Conservation (phyloP, 164 flowering plant genomes). For the Tinospora cordifolia region DNA sequence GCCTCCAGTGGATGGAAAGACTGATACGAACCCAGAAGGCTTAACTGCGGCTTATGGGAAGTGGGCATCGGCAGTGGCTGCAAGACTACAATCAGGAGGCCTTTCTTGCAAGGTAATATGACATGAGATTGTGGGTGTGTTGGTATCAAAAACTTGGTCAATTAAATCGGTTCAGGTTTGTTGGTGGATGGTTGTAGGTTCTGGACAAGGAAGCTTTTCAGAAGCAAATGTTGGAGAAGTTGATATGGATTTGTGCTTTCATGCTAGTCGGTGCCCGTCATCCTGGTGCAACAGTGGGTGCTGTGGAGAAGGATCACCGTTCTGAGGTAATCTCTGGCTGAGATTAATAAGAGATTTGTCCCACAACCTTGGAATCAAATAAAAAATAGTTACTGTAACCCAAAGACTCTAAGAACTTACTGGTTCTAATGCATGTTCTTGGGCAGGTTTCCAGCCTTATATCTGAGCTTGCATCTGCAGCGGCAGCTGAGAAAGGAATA, state of each 20-base stretch:
- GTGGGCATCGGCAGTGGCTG: slow-evolving; percentile 87
- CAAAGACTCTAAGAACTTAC: too few species aligned
- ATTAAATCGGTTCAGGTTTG: neutral
- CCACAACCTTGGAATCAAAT: too few species aligned
- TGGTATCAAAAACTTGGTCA: neutral
- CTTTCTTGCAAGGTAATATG: slow-evolving; percentile 90
- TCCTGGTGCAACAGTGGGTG: slow-evolving; percentile 91
- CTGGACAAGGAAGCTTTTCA: slow-evolving; percentile 82
- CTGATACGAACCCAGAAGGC: slow-evolving; percentile 91
- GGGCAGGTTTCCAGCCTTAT: slow-evolving; percentile 74
- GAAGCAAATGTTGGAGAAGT: slow-evolving; percentile 95
- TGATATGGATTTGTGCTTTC: slow-evolving; percentile 92
- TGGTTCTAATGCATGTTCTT: neutral
- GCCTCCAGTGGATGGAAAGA: slow-evolving; percentile 88
- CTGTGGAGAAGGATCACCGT: slow-evolving; percentile 70
- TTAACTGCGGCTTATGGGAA: slow-evolving; percentile 96
- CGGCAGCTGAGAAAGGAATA: slow-evolving; percentile 56
- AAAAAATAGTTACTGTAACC: too few species aligned
- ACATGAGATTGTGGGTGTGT: neutral
- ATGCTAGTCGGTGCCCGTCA: slow-evolving; percentile 99
- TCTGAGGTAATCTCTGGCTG: slow-evolving; percentile 52
- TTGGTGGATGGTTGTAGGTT: slow-evolving; percentile 37
- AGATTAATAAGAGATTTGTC: too few species aligned
- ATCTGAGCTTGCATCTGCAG: slow-evolving; percentile 75
- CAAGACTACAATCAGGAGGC: slow-evolving; percentile 68